A percentile compares a stretch with the other conserved stretches of the same genome.
Evolutionary conservation across 805 yeast species (phyloP).

Genomic region (Yarrowia porcina): DNA sequence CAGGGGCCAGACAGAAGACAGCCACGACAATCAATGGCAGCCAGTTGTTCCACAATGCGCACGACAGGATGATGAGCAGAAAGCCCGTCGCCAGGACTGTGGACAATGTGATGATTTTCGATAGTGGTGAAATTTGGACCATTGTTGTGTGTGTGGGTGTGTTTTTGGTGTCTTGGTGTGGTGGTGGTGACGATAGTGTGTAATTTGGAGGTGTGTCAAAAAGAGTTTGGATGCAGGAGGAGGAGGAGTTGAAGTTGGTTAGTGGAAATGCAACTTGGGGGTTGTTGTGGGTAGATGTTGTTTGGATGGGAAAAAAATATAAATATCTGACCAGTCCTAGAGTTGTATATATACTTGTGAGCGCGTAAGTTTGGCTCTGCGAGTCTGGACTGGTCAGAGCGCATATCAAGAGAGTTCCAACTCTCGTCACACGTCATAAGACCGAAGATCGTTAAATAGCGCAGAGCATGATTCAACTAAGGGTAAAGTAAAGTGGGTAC

Average conservation of each 20-base stretch:
- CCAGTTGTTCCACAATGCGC: conserved; percentile 88
- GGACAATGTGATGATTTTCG: conserved; percentile 72
- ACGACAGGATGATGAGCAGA: conserved; percentile 79
- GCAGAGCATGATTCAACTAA: conserved; percentile 15
- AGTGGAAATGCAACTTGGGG: neutral
- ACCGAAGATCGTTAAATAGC: conserved; percentile 17
- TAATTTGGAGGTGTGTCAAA: neutral
- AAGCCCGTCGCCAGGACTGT: conserved; percentile 85
- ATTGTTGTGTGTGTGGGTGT: conserved; percentile 20
- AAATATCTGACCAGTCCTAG: neutral
- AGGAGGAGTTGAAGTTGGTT: neutral
- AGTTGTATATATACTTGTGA: conserved; percentile 3
- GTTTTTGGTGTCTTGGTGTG: neutral
- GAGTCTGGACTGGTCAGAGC: neutral
- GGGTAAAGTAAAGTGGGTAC: conserved; percentile 10
- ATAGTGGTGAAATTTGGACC: conserved; percentile 54
- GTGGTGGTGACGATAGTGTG: neutral
- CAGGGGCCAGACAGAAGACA: conserved; percentile 64
- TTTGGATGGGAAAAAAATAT: neutral
- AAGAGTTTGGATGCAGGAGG: conserved; percentile 10
- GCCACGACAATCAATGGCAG: conserved; percentile 65
- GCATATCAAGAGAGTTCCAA: conserved; percentile 12
- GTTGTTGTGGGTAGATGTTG: too few species aligned
- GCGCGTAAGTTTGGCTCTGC: neutral
- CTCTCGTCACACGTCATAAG: conserved; percentile 8